Evolutionary conservation across 306 rosid species (phyloP).

Genomic region (Rosa persica): DNA sequence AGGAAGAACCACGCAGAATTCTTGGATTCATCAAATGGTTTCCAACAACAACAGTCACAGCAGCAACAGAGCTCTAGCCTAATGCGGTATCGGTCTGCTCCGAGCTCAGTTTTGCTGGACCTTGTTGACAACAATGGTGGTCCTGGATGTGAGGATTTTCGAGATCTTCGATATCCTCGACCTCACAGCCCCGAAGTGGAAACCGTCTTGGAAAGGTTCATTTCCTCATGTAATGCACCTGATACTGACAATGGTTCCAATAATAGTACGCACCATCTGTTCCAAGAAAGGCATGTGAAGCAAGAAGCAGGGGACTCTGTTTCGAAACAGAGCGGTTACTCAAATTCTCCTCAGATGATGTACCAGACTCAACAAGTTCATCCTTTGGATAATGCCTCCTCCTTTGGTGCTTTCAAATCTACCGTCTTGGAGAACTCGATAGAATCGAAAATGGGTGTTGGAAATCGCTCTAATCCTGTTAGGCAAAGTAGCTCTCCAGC

Average conservation of each 20-base stretch:
- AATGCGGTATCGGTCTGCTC: slow-evolving; percentile 57
- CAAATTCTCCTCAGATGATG: slow-evolving; percentile 37
- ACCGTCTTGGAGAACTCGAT: slow-evolving; percentile 26
- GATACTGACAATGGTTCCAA: slow-evolving; percentile 29
- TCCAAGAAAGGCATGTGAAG: slow-evolving; percentile 43
- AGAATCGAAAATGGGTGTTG: slow-evolving; percentile 37
- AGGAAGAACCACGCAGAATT: slow-evolving; percentile 50
- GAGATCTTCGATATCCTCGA: slow-evolving; percentile 31
- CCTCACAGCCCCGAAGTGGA: slow-evolving; percentile 64
- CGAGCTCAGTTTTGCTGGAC: slow-evolving; percentile 45
- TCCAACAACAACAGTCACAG: slow-evolving; percentile 28
- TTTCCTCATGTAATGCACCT: slow-evolving; percentile 47
- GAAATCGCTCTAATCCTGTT: slow-evolving; percentile 47
- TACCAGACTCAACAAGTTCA: slow-evolving; percentile 48
- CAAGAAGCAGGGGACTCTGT: slow-evolving; percentile 49
- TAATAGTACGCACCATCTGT: slow-evolving; percentile 8
- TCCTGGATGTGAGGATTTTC: slow-evolving; percentile 27
- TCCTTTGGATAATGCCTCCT: slow-evolving; percentile 33
- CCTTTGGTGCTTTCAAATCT: slow-evolving; percentile 40
- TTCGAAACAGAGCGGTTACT: slow-evolving; percentile 34
- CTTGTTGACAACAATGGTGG: slow-evolving; percentile 40
- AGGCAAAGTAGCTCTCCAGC: slow-evolving; percentile 78
- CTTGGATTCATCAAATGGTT: slow-evolving; percentile 48
- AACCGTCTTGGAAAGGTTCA: slow-evolving; percentile 43
- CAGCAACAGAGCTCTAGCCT: slow-evolving; percentile 46